These are phyloP conservation scores for Boehmeria nivea DNA, from an alignment of 306 rosid species.

Conservation along the genomic window DNA sequence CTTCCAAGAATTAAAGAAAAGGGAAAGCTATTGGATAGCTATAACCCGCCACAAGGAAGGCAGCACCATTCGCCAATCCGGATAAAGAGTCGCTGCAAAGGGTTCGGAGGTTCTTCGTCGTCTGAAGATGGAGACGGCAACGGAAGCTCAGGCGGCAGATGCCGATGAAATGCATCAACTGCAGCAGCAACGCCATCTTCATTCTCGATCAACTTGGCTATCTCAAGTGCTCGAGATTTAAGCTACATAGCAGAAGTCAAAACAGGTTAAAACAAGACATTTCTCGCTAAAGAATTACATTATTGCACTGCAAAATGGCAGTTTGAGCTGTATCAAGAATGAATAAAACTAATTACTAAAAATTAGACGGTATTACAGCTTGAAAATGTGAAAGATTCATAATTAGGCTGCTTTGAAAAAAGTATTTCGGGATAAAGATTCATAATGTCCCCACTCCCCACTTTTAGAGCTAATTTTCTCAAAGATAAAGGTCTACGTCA, in stretches of 20 bases:
- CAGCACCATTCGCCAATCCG: conserved; percentile 60
- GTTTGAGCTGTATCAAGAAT: too few species aligned
- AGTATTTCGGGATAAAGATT: too few species aligned
- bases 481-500: too few species aligned
- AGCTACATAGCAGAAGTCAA: conserved; percentile 44
- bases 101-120: conserved; percentile 41
- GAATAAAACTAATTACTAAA: too few species aligned
- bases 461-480: too few species aligned
- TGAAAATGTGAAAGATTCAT: too few species aligned
- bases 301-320: too few species aligned
- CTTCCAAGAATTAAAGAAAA: background rate
- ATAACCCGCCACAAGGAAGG: conserved; percentile 55
- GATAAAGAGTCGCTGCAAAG: conserved; percentile 57
- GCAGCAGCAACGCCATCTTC: conserved; percentile 97
- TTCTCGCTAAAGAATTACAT: too few species aligned
- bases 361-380: too few species aligned
- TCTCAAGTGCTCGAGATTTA: conserved; percentile 57
- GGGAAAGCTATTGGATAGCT: conserved; percentile 20
- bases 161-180: conserved; percentile 84
- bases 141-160: conserved; percentile 72
- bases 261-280: conserved; percentile 6
- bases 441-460: too few species aligned
- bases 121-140: conserved; percentile 42
- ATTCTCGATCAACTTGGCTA: conserved; percentile 70
- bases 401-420: too few species aligned